These are phyloP conservation scores for Nitzschia sp. DNA, from an alignment of 108 stramenopile genomes.

Conservation along the genomic window DNA sequence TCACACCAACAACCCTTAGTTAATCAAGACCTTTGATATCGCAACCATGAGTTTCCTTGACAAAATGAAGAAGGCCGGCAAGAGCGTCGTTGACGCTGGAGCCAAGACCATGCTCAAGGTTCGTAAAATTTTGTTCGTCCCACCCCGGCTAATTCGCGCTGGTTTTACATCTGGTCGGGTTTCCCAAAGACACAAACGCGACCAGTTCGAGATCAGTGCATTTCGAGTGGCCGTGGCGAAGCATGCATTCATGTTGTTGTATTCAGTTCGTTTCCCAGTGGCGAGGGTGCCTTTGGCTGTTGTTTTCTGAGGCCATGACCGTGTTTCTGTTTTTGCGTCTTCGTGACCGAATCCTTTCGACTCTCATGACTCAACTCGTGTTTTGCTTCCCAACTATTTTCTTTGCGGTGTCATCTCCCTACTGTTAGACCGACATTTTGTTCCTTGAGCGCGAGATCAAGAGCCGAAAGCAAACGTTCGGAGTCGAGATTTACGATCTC, in stretches of 20 bases:
- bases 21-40: neutral
- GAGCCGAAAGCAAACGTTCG: slow-evolving; percentile 79
- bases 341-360: neutral
- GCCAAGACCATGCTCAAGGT: slow-evolving; percentile 93
- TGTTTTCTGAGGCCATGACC: too few species aligned
- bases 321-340: too few species aligned
- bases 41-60: slow-evolving; percentile 48
- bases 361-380: neutral
- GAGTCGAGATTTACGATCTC: slow-evolving; percentile 81
- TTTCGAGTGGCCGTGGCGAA: too few species aligned
- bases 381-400: neutral
- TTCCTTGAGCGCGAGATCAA: slow-evolving; percentile 92
- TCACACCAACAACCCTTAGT: too few species aligned
- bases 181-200: too few species aligned
- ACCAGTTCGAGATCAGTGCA: neutral
- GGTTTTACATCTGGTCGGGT: too few species aligned
- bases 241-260: too few species aligned
- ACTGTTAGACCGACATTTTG: slow-evolving; percentile 72
- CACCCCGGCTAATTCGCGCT: too few species aligned
- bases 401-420: neutral
- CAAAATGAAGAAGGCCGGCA: slow-evolving; percentile 54
- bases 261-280: too few species aligned
- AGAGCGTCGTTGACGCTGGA: slow-evolving; percentile 71
- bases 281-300: too few species aligned
- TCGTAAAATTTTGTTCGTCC: slow-evolving; percentile 14